A percentile compares a stretch with the other conserved stretches of the same genome.
Evolutionary conservation across 2,329 filamentous ascomycete genomes (phyloP).

Genomic region (Dothistroma pini): DNA sequence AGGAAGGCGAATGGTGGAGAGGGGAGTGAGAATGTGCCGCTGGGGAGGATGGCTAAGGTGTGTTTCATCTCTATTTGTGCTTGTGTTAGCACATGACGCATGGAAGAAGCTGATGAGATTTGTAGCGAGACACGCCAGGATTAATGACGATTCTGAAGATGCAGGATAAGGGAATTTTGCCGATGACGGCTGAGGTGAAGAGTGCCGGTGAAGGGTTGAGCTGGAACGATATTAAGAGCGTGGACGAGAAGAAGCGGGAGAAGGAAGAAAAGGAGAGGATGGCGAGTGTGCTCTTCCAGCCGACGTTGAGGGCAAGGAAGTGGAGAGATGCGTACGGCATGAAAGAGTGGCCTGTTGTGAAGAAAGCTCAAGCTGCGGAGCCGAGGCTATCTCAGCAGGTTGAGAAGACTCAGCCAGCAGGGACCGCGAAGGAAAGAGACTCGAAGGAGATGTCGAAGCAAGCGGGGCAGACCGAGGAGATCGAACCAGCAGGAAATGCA

Average conservation of each 20-base stretch:
- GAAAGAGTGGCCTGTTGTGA: background rate
- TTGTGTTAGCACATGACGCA: too few relatives aligned
- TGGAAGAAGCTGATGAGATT: too few relatives aligned
- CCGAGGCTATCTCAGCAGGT: background rate
- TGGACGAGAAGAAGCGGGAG: slow-evolving; percentile 4
- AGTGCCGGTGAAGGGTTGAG: background rate
- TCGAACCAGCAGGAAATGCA: background rate
- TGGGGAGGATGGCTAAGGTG: background rate
- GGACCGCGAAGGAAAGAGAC: background rate
- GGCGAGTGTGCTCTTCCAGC: background rate
- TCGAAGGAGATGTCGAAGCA: too few relatives aligned
- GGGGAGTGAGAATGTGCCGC: background rate
- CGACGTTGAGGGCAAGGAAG: background rate
- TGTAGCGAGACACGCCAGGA: background rate
- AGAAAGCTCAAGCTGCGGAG: background rate
- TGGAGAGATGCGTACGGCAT: background rate
- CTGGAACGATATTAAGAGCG: background rate
- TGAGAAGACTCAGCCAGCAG: background rate
- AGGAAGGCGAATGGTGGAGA: background rate
- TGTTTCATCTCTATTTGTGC: too few relatives aligned
- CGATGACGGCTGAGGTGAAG: background rate
- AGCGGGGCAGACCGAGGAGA: background rate
- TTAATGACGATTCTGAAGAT: background rate
- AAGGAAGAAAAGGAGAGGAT: slow-evolving; percentile 1
- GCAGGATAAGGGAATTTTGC: background rate